These are phyloP conservation scores for Aspergillus haitiensis DNA, from an alignment of 495 filamentous ascomycete species.

Conservation along the genomic window DNA sequence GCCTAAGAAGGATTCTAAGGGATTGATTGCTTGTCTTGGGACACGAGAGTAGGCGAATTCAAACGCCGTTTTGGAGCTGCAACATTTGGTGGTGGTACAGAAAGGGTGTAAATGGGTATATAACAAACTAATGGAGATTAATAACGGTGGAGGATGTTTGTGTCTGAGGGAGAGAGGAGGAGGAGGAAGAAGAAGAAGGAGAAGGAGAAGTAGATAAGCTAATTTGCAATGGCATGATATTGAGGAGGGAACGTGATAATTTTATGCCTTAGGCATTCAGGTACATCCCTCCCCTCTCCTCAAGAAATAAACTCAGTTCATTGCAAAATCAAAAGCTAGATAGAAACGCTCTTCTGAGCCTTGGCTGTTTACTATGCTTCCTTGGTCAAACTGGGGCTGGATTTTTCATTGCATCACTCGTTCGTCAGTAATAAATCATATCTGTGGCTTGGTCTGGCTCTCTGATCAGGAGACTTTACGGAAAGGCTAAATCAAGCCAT, in stretches of 20 bases:
- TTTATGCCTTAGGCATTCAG: neutral
- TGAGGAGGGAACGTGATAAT: neutral
- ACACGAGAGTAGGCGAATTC: neutral
- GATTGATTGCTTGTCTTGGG: constrained; percentile 20
- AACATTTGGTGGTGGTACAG: neutral
- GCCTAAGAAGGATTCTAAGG: constrained; percentile 35
- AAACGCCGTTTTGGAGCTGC: neutral
- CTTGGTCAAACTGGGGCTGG: neutral
- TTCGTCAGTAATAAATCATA: no score
- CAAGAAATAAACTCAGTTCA: no score
- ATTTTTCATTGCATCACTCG: neutral
- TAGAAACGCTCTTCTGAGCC: no score
- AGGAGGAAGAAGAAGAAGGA: neutral
- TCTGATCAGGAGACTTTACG: neutral
- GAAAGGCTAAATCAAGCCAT: neutral
- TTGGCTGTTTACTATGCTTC: no score
- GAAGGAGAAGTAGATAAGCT: neutral
- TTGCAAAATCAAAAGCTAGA: no score
- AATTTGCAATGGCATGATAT: neutral
- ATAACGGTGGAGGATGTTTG: neutral
- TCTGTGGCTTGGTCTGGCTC: neutral
- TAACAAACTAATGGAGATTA: neutral
- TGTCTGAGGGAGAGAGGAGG: neutral
- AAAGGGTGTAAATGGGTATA: no score
- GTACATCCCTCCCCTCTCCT: neutral